phyloP scores from a whole-genome alignment of 805 yeast species.

The Sugiyamaella floridensis region DNA sequence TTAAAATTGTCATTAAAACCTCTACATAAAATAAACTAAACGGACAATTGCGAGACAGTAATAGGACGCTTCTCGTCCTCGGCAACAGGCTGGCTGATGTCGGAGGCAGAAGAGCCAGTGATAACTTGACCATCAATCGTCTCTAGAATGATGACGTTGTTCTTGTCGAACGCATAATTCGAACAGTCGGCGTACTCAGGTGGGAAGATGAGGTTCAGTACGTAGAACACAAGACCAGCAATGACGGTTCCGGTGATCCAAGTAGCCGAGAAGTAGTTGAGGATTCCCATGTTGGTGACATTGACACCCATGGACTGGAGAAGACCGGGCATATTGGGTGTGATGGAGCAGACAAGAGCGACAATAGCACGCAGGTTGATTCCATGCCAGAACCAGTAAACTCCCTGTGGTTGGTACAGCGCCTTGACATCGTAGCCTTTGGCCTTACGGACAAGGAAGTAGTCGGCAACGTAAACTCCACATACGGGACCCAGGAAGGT shows the following conservation, averaged over 20 bases:
- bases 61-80: neutral
- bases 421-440: slow-evolving; percentile 17
- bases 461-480: slow-evolving; percentile 37
- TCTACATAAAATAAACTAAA: neutral
- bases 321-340: slow-evolving; percentile 13
- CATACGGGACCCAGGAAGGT: slow-evolving; percentile 38
- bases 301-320: slow-evolving; percentile 13
- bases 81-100: neutral
- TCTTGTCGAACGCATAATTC: neutral
- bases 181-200: neutral
- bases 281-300: slow-evolving; percentile 10
- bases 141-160: neutral
- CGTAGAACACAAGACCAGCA: slow-evolving; percentile 6
- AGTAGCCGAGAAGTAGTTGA: slow-evolving; percentile 10
- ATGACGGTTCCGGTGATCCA: slow-evolving; percentile 10
- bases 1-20: neutral
- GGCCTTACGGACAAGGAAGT: slow-evolving; percentile 35
- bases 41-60: neutral
- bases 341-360: slow-evolving; percentile 27
- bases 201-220: slow-evolving; percentile 8
- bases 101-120: neutral
- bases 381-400: slow-evolving; percentile 42
- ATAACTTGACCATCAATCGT: neutral
- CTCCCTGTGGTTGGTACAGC: slow-evolving; percentile 10
- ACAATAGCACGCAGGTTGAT: slow-evolving; percentile 38